Conservation (phyloP, 129 eudicot genomes). For the Flaveria bidentis region DNA sequence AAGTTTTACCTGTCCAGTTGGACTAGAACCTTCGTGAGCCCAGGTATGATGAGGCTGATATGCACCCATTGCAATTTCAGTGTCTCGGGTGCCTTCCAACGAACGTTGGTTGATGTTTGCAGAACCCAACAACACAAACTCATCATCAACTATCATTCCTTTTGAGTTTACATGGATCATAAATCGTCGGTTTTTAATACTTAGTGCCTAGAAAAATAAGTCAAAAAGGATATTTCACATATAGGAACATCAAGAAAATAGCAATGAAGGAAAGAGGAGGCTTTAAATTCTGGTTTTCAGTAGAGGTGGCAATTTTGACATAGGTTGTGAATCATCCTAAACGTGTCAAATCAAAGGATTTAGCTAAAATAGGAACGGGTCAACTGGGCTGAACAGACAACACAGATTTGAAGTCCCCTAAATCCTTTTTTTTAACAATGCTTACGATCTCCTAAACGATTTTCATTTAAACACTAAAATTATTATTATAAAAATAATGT, state of each 20-base stretch:
- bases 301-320: background rate
- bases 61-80: conserved; percentile 60
- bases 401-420: background rate
- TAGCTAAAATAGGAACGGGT: background rate
- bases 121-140: conserved; percentile 40
- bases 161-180: conserved; percentile 49
- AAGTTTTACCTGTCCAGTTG: conserved; percentile 48
- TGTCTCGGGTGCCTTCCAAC: conserved; percentile 51
- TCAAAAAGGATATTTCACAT: background rate
- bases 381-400: background rate
- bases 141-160: conserved; percentile 48
- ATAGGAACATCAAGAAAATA: conserved; percentile 3
- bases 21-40: conserved; percentile 36
- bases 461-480: background rate
- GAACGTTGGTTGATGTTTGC: conserved; percentile 57
- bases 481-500: background rate
- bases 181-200: conserved; percentile 32
- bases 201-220: conserved; percentile 22
- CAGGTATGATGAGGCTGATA: conserved; percentile 49
- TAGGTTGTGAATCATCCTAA: background rate
- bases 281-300: background rate
- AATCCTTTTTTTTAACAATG: no score
- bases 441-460: background rate
- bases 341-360: background rate
- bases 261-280: background rate